Evolutionary conservation across 352 stramenopile species (phyloP), one percentile per base, ranked within the genome.

Genomic region (Globisporangium abappressorium): DNA sequence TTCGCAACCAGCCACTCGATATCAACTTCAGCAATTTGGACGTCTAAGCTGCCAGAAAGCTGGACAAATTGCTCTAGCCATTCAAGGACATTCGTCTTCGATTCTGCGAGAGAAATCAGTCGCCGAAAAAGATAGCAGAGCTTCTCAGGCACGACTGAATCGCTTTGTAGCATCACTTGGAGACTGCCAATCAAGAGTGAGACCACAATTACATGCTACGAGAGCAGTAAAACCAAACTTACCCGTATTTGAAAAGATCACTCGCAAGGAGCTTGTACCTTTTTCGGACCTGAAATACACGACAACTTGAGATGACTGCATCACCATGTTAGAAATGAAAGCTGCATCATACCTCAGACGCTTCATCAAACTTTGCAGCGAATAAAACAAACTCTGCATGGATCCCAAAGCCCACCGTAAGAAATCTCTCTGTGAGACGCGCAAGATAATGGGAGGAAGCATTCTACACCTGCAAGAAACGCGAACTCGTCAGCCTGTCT

Each of bases 1-100:
- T 89, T 92, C n/a, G 67, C 73, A 28, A 90, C 71, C 41, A 94
- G 84, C 84, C 86, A 94, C 65, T 94, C 86, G 30, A 80, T 53
- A 38, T 92, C 84, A 33, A 77, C 33, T 11, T 83, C 80, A 51
- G 75, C 62, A 22, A 91, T 65, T 11, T 60, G 58, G 20, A 90
- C 58, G 22, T 83, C 67, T n/a, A 91, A 66, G 30, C 74, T 91
- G 11, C 73, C 62, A 28, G 76, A 57, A 8, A 92, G 70, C 57
- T 92, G 80, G 55, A 89, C 41, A 14, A 93, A 66, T 65, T 93
- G 85, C 53, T 84, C 71, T 33, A 92, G 81, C 76, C 79, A 93
- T 49, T 90, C 80, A 14, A 81, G 70, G 36, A 72, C 75, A 26
- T 67, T 62, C 8, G 65, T 6, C 33, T 83, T 87, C 14, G 75